Evolutionary conservation across 441 rosid species (phyloP), one percentile per base, ranked within the genome.

Genomic region (Jatropha podagrica): DNA sequence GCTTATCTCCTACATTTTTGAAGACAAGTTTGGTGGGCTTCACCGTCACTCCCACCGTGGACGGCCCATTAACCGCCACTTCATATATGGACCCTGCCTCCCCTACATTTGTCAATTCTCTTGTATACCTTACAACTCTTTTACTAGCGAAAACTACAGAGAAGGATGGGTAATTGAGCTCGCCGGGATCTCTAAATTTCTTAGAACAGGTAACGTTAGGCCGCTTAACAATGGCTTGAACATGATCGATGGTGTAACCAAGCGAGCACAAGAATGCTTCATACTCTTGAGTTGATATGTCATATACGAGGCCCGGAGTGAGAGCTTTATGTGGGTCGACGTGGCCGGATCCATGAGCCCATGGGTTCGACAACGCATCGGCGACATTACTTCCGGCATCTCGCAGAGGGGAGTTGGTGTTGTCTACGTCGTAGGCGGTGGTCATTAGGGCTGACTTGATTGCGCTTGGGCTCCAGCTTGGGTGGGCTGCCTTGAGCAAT

Each of bases 361-460:
- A 92, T 5, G 99, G 95, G 5, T 90, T 90, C 3, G 97, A 97
- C 7, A 92, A 89, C 38, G 90, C 81, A 59, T 86, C 85, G 23
- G 62, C 86, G 46, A 76, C 59, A 7, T 44, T 8, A 2, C 76
- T 63, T 13, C 76, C 82, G 74, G 93, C 97, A 23, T 97, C 97
- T 71, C 87, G 85, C 72, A 95, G 86, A 0, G 87, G 89, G 38
- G 88, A 89, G 44, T 89, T 88, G 65, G 83, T 85, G 77, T 88
- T 93, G 86, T 92, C 95, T 0, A 76, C 64, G 4, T 77, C 69
- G 32, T 88, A 81, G 38, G 97, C 86, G 0, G 98, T 87, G 41
- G 99, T 95, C 79, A 97, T 93, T 55, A 95, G 97, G 37, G 99
- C 98, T n/a, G 99, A 95, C 75, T 88, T 96, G 65, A 93, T 86